Evolutionary conservation across 2,329 filamentous ascomycete species (phyloP), one percentile per base, ranked within the genome.

Genomic region (Esteya vermicola): DNA sequence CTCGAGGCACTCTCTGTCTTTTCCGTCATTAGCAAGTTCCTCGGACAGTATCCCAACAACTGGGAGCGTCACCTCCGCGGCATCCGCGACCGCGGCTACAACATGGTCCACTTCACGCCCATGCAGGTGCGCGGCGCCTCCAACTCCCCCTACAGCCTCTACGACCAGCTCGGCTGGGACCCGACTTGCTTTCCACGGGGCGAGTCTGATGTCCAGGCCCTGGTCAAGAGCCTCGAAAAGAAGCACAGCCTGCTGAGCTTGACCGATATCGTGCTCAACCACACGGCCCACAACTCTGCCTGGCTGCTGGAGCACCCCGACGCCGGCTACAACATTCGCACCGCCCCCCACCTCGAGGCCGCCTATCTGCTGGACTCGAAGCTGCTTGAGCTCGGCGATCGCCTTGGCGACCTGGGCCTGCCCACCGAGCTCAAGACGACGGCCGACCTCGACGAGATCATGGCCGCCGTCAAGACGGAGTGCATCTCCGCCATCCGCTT

Each of bases 71-170:
- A 96, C 57, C 64, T 98, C 42, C 71, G 73, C 42, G 88, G 91
- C 22, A 94, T 98, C 56, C 83, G 84, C 56, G 76, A 83, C 52
- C 74, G 91, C 45, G 88, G 88, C 34, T 98, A 98, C 69, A 98
- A 98, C 63, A 95, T 96, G 86, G 78, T 98, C 44, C 91, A 98
- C 59, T 98, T 98, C 58, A 95, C 91, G 2, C 91, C 91, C 9
- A 67, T 98, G 48, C 91, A 93, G 68, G 70, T 81, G 43, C 78
- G 91, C 44, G 91, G 91, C 42, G 71, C 68, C 33, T 98, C 91
- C 39, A 94, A 98, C 56, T 98, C 91, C 2, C 91, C 91, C 0
- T 98, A 96, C 67, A 98, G 91, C 58, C 75, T 98, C 51, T 94
- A 82, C 57, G 84, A 98, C 53, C 93, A 98, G 63, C 69, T 93